These are phyloP conservation scores for Beta macrorhiza DNA, from an alignment of 179 eudicot genomes.

Conservation along the genomic window DNA sequence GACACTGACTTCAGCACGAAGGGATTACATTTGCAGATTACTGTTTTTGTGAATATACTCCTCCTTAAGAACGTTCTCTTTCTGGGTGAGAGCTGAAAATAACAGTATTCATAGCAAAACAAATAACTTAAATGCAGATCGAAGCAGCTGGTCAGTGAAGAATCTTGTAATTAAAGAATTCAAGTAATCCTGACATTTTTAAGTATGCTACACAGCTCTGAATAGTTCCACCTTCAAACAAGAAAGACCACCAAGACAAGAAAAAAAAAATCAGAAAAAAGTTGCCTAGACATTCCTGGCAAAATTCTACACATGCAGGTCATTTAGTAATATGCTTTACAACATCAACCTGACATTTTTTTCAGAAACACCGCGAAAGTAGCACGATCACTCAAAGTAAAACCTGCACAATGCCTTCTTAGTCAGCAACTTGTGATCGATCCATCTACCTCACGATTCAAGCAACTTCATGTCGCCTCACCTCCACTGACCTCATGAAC, in stretches of 20 bases:
- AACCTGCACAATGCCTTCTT: constrained; percentile 1
- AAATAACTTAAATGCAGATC: not conserved
- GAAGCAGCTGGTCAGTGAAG: not conserved
- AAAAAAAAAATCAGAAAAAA: not conserved
- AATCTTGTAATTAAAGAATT: constrained; percentile 7
- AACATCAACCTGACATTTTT: not conserved
- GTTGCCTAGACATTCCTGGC: constrained; percentile 20
- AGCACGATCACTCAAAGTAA: not conserved
- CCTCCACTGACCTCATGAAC: constrained; percentile 6
- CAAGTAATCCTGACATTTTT: constrained; percentile 23
- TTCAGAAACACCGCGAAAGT: not conserved
- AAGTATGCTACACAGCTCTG: constrained; percentile 15
- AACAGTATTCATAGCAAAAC: not conserved
- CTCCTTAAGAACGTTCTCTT: not conserved
- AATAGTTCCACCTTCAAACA: constrained; percentile 16
- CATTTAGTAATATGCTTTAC: constrained; percentile 21
- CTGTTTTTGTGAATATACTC: not conserved
- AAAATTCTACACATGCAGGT: constrained; percentile 34
- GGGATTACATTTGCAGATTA: not conserved
- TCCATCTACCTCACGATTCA: constrained; percentile 12
- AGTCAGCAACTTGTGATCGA: not conserved
- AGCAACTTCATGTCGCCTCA: constrained; percentile 16
- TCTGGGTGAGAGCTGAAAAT: not conserved
- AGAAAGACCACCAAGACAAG: not conserved
- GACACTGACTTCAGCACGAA: no score